phyloP scores from a whole-genome alignment of 2,329 filamentous ascomycete species.

The Aureobasidium namibiae region DNA sequence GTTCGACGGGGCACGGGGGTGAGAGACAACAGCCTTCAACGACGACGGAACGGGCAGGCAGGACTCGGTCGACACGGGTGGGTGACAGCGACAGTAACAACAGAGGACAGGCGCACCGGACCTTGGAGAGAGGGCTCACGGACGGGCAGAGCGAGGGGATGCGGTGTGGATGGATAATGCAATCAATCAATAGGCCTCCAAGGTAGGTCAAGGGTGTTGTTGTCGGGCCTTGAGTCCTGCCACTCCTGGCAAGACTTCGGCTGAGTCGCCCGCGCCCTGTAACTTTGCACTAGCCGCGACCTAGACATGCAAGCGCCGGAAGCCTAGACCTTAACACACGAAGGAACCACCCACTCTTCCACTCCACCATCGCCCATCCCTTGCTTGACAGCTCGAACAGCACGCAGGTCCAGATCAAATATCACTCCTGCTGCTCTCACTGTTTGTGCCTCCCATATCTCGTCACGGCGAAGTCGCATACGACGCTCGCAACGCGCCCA shows the following conservation, averaged over 20 bases:
- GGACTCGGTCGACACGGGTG: not conserved
- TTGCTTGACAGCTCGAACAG: not conserved
- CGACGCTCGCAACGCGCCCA: not conserved
- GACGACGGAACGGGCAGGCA: not conserved
- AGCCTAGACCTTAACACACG: not conserved
- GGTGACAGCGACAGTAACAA: not conserved
- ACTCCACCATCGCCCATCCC: not conserved
- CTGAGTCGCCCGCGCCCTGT: not conserved
- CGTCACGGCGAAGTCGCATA: not conserved
- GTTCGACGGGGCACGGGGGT: not conserved
- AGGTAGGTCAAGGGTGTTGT: not conserved
- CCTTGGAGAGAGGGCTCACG: not conserved
- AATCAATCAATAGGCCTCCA: not conserved
- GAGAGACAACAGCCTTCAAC: constrained; percentile 5
- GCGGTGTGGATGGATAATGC: constrained; percentile 2
- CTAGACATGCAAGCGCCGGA: not conserved
- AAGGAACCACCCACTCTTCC: not conserved
- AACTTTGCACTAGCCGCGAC: not conserved
- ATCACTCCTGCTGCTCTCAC: not conserved
- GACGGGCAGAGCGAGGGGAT: not conserved
- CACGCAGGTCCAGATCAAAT: not conserved
- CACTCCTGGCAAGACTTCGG: not conserved
- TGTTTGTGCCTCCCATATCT: not conserved
- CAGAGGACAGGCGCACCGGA: not conserved
- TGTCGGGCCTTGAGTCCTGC: not conserved